Base-by-base conservation (phyloP, 768 basidiomycete genomes). In the Tephrocybe sp. region DNA sequence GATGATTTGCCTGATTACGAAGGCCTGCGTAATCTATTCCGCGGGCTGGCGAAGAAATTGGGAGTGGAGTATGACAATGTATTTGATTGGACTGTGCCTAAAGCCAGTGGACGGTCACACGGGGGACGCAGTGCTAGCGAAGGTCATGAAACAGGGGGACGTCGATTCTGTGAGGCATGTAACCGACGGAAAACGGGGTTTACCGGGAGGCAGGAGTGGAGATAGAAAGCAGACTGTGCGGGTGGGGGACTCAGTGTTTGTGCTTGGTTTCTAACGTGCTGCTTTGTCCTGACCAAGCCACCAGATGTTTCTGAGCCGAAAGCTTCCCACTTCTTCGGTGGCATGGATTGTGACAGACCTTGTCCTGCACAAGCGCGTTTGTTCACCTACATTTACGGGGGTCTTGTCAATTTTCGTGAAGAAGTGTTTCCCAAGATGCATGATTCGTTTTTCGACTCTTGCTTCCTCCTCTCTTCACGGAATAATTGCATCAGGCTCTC, bases 1-100 rank as follows among this genome's bases (percentile, higher is more conserved):
- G 89, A 89, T 60, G 91, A 94, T 70, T 74, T 90, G 33, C 92
- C 91, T 9, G 92, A 94, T 66, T 94, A 94, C 59, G 85, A 83
- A 37, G 91, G 91, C 22, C 71, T 93, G 19, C 77, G 91, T 36
- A 79, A 77, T 38, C 76, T 91, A 38, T 90, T 93, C 65, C 75
- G 77, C 13, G 78, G 76, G 3, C 61, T 86, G 10, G 83, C 78
- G 1, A 72, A 70, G 50, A 72, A 78, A 8, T 65, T 76, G n/a
- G 79, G 76, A 1, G 68, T 83, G 6, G 72, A 73, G 47, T 83
- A 80, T 57, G 80, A 83, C 58, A 75, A 70, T 11, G 68, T 70
- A 1, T 76, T 62, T 57, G 73, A 76, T 49, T 78, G 76, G 76
- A 69, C 62, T 15, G 60, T 70, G 22, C 56, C 60, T 7, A 55